Conservation (phyloP, 2,329 filamentous ascomycete genomes). For the Fusarium sororula region DNA sequence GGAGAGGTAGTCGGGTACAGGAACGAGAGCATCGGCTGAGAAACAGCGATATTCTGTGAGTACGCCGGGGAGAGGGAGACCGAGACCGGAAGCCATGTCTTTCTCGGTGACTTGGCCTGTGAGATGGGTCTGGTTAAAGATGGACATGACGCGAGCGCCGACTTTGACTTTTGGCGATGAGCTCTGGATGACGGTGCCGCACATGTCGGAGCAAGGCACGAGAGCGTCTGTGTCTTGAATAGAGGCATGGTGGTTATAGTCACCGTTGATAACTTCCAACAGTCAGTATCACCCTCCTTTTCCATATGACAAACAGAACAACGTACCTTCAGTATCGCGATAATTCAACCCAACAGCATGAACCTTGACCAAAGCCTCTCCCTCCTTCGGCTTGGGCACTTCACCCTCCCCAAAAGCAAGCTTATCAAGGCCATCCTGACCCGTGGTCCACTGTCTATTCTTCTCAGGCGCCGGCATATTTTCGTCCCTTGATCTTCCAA, state of each 20-base stretch:
- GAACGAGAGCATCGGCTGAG: conserved; percentile 63
- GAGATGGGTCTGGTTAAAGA: conserved; percentile 67
- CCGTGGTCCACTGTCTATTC: conserved; percentile 63
- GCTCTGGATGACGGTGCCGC: conserved; percentile 64
- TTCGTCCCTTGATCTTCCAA: conserved; percentile 20
- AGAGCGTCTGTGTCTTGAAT: conserved; percentile 53
- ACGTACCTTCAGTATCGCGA: conserved; percentile 59
- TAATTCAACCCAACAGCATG: conserved; percentile 59
- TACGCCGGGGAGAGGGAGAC: conserved; percentile 67
- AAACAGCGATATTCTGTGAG: conserved; percentile 69
- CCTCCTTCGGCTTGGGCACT: conserved; percentile 57
- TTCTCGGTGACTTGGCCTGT: conserved; percentile 66
- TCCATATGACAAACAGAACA: neutral
- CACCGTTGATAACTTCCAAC: conserved; percentile 66
- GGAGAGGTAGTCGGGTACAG: conserved; percentile 63
- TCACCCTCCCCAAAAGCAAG: conserved; percentile 55
- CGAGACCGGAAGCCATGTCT: conserved; percentile 66
- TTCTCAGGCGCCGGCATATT: conserved; percentile 34
- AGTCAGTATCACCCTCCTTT: neutral
- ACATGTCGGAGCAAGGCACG: conserved; percentile 77
- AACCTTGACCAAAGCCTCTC: conserved; percentile 62
- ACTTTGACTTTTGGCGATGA: conserved; percentile 55
- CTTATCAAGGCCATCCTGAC: conserved; percentile 65
- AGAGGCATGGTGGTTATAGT: conserved; percentile 72
- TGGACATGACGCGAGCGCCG: conserved; percentile 73